Percentiles rank a stretch among this genome's conserved stretches.
Conservation (phyloP, 1,284 basidiomycete species). For the Ustilago cynodontis region DNA sequence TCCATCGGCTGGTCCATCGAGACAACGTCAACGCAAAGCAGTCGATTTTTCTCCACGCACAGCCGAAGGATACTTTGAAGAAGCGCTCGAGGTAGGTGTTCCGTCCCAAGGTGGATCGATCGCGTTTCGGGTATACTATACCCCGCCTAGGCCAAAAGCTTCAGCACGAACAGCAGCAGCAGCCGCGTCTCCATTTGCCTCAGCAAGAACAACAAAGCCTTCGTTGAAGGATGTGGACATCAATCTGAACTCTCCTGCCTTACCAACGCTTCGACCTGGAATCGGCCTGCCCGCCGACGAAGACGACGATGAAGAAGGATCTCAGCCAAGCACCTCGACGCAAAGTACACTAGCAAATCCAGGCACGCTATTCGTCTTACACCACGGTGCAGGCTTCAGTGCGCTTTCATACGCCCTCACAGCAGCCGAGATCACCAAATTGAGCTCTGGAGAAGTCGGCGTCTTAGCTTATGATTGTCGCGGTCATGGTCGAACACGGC, state of each 20-base stretch:
- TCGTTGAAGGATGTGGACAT: slow-evolving; percentile 20
- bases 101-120: slow-evolving; percentile 26
- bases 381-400: slow-evolving; percentile 93
- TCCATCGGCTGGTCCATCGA: neutral
- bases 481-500: slow-evolving; percentile 77
- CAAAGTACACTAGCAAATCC: slow-evolving; percentile 59
- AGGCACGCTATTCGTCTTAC: slow-evolving; percentile 83
- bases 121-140: slow-evolving; percentile 71
- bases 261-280: slow-evolving; percentile 56
- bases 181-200: neutral
- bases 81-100: slow-evolving; percentile 66
- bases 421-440: slow-evolving; percentile 79
- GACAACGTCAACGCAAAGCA: slow-evolving; percentile 9
- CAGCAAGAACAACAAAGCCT: neutral
- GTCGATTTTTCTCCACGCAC: slow-evolving; percentile 51
- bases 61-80: slow-evolving; percentile 62
- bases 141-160: slow-evolving; percentile 49
- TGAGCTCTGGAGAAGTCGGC: slow-evolving; percentile 81
- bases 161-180: neutral
- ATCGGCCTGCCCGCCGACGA: slow-evolving; percentile 35
- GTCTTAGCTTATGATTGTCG: slow-evolving; percentile 86
- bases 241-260: slow-evolving; percentile 14
- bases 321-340: slow-evolving; percentile 54
- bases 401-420: slow-evolving; percentile 89
- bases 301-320: slow-evolving; percentile 69